Evolutionary conservation across 306 rosid species (phyloP), one percentile per base, ranked within the genome.

Genomic region (Corylus heterophylla): DNA sequence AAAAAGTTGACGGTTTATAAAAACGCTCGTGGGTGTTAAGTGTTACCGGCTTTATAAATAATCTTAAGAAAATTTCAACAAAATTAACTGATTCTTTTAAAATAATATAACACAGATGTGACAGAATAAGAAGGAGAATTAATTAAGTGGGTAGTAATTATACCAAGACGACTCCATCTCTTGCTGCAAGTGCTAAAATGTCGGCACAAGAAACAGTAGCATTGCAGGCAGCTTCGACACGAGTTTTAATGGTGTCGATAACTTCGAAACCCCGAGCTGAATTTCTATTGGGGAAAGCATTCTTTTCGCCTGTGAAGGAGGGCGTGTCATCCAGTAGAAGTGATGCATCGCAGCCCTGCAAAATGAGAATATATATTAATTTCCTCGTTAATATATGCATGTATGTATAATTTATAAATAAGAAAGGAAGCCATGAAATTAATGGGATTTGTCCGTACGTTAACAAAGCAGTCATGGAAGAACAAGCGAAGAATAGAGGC

Each of bases 381-480:
- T 9, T 6, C 49, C 10, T 9, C 49, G 25, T 22, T 22, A 22
- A 22, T 22, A 22, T 22, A 22, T 22, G 25, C 25, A 22, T 22
- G 25, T 22, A 22, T 22, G 25, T 22, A 22, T 22, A 22, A 22
- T 22, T 22, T 22, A 22, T 22, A 22, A 45, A 31, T 2, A 54
- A 13, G 11, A 5, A 3, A 3, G 50, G 8, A 4, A 14, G 12
- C 35, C 35, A 2, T 31, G 35, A 31, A 31, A 31, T 31, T 2
- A 31, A 31, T 31, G 35, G 35, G 35, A 31, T 31, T 31, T 31
- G 35, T 31, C 35, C 3, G 35, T 31, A 31, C 98, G 68, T 92
- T 88, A 0, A 92, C 97, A 5, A 94, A 92, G 86, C 95, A 92
- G 55, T 94, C 97, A 52, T 94, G 98, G 90, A 94, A 94, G 90